Conservation (phyloP, 805 yeast genomes). For the Metschnikowia orientalis region DNA sequence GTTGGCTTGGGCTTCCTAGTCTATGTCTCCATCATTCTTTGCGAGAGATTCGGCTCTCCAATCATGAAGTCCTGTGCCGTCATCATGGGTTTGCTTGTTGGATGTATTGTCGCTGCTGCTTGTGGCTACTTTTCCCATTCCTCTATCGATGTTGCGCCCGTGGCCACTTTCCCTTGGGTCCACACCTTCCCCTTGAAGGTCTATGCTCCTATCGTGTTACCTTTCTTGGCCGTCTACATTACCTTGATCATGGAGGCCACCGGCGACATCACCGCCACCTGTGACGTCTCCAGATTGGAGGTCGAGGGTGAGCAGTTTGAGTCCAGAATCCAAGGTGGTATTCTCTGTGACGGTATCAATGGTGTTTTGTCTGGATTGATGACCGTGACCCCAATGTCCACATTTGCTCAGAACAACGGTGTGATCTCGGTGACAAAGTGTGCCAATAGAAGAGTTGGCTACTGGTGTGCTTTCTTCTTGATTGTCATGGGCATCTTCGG, state of each 20-base stretch:
- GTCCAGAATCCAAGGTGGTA: conserved; percentile 88
- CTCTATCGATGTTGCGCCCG: conserved; percentile 67
- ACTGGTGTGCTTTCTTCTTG: conserved; percentile 75
- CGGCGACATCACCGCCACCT: conserved; percentile 92
- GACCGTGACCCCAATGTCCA: conserved; percentile 86
- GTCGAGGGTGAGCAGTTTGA: conserved; percentile 81
- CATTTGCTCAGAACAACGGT: conserved; percentile 95
- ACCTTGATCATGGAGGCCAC: conserved; percentile 89
- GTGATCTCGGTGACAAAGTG: conserved; percentile 89
- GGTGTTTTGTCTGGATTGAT: conserved; percentile 72
- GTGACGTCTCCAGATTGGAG: conserved; percentile 82
- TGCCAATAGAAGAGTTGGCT: conserved; percentile 79
- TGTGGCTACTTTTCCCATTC: conserved; percentile 68
- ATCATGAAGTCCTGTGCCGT: conserved; percentile 94
- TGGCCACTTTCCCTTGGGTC: conserved; percentile 81
- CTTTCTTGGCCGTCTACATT: conserved; percentile 77
- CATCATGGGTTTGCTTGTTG: conserved; percentile 75
- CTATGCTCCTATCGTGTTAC: conserved; percentile 83
- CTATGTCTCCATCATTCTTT: conserved; percentile 63
- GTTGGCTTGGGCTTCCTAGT: conserved; percentile 86
- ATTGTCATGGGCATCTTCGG: conserved; percentile 84
- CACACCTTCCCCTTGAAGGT: conserved; percentile 72
- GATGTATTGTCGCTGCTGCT: conserved; percentile 91
- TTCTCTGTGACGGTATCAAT: conserved; percentile 81
- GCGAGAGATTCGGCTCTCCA: conserved; percentile 90